phyloP scores from a whole-genome alignment of 2,329 filamentous ascomycete species.

The Talaromyces verruculosus region DNA sequence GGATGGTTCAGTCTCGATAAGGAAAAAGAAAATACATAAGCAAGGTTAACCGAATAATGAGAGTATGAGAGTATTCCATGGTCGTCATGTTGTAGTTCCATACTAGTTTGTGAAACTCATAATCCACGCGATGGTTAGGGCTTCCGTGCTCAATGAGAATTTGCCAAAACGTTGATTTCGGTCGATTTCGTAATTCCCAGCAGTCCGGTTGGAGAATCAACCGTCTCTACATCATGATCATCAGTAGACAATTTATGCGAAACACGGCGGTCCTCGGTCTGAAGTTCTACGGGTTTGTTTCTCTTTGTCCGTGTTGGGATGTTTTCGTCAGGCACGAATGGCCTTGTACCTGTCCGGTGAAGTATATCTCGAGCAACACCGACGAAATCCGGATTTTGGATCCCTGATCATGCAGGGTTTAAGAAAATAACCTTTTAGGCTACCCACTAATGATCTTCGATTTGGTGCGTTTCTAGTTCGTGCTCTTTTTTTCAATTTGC shows the following conservation, averaged over 20 bases:
- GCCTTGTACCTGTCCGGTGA: background rate
- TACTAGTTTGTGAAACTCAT: background rate
- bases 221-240: background rate
- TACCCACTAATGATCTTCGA: constrained; percentile 7
- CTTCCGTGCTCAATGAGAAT: background rate
- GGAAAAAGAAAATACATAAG: background rate
- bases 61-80: background rate
- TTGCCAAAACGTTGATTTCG: background rate
- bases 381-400: background rate
- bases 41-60: background rate
- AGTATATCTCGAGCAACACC: background rate
- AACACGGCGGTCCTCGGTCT: background rate
- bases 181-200: background rate
- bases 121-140: background rate
- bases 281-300: background rate
- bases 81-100: too few relatives aligned
- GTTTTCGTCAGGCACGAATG: background rate
- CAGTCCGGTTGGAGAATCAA: background rate
- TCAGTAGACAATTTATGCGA: background rate
- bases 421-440: constrained; percentile 1
- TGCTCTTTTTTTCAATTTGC: background rate
- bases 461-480: background rate
- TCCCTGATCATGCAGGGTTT: background rate
- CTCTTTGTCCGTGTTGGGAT: background rate
- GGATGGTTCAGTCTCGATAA: background rate